Percentiles rank a stretch among this genome's conserved stretches.
Conservation (phyloP, 164 flowering plant species). For the Kingdonia uniflora region DNA sequence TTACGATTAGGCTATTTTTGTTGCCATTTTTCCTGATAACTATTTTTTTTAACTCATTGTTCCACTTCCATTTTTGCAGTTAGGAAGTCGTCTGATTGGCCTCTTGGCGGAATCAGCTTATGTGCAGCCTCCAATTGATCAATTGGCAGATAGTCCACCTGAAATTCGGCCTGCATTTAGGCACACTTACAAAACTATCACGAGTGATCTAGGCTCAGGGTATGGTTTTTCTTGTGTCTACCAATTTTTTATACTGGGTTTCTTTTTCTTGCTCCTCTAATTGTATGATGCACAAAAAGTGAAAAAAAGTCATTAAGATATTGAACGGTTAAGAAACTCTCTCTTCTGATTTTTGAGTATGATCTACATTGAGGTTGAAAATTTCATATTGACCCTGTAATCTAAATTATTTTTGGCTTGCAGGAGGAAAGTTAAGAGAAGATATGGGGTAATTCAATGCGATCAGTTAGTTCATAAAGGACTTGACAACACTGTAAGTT, state of each 20-base stretch:
- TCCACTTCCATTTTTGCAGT: slow-evolving; percentile 41
- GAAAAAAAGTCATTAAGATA: too few relatives aligned
- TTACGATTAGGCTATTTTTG: not conserved
- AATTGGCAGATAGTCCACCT: slow-evolving; percentile 57
- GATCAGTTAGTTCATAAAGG: slow-evolving; percentile 61
- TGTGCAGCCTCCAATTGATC: slow-evolving; percentile 62
- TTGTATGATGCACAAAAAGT: not conserved
- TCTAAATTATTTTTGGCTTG: slow-evolving; percentile 11
- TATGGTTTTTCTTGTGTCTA: slow-evolving; percentile 17
- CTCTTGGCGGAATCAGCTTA: slow-evolving; percentile 69
- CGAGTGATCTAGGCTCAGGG: slow-evolving; percentile 49
- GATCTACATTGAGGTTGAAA: not conserved
- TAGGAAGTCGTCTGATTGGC: slow-evolving; percentile 79
- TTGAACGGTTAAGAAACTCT: too few relatives aligned
- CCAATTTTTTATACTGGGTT: not conserved
- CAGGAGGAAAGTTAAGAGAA: slow-evolving; percentile 38
- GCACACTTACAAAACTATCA: slow-evolving; percentile 44
- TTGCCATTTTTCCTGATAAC: not conserved
- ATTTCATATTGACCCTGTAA: not conserved
- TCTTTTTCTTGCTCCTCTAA: not conserved
- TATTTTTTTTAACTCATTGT: slow-evolving; percentile 6
- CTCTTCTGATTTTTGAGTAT: not conserved
- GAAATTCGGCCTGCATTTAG: slow-evolving; percentile 89
- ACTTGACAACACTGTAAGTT: slow-evolving; percentile 69
- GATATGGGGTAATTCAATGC: slow-evolving; percentile 81